These are phyloP conservation scores for Taphrina betulina DNA, from an alignment of 1,139 yeast genomes.

Conservation along the genomic window DNA sequence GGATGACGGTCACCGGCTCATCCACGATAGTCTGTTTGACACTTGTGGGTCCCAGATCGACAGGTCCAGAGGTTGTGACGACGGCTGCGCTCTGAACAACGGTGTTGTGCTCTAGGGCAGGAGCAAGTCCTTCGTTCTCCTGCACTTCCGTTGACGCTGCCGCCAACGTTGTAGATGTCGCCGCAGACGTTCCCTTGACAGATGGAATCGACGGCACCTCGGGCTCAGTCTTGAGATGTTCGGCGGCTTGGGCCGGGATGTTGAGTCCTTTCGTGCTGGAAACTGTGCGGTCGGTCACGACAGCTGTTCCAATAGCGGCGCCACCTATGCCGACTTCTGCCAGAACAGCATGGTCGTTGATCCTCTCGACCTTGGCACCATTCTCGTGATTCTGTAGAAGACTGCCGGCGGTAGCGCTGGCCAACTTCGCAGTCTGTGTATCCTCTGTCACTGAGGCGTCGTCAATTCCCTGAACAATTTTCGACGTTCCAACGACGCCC, in stretches of 20 bases:
- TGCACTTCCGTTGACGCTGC: too few species aligned
- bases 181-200: too few species aligned
- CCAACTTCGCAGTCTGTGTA: conserved; percentile 28
- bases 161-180: too few species aligned
- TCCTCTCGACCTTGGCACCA: conserved; percentile 30
- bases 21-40: not conserved
- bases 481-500: conserved; percentile 29
- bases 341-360: conserved; percentile 26
- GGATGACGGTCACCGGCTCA: not conserved
- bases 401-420: conserved; percentile 7
- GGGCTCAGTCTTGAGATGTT: conserved; percentile 13
- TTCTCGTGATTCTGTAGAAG: conserved; percentile 15
- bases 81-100: too few species aligned
- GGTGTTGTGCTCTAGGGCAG: not conserved
- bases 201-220: too few species aligned
- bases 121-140: too few species aligned
- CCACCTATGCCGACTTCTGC: conserved; percentile 32
- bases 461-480: conserved; percentile 15
- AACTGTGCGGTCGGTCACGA: conserved; percentile 26
- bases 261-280: not conserved
- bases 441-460: conserved; percentile 18
- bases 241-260: conserved; percentile 30
- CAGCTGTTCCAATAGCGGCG: conserved; percentile 29
- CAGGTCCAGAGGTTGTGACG: not conserved
- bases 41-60: not conserved